Percentiles rank a stretch among this genome's conserved stretches.
Conservation (phyloP, 768 basidiomycete genomes). For the Hypsizygus marmoreus region DNA sequence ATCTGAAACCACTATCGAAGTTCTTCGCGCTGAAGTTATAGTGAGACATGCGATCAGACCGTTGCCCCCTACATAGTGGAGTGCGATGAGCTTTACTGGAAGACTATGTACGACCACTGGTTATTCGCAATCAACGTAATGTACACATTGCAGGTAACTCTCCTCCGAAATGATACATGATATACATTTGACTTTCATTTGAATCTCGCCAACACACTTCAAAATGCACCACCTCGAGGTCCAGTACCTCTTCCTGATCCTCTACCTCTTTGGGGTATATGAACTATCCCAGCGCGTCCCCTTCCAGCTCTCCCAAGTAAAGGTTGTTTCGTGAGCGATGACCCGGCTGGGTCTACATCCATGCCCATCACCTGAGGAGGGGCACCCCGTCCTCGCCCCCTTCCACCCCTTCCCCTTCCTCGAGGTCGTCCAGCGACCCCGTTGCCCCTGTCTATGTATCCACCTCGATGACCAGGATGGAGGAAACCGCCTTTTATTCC, state of each 20-base stretch:
- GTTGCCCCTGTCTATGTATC: background rate
- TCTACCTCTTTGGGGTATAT: constrained; percentile 7
- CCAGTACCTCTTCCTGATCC: background rate
- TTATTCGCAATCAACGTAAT: too few relatives aligned
- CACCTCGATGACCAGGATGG: constrained; percentile 25
- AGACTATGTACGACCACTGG: too few relatives aligned
- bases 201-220: too few relatives aligned
- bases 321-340: constrained; percentile 8
- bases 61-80: too few relatives aligned
- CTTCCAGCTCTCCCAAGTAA: constrained; percentile 15
- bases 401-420: constrained; percentile 19
- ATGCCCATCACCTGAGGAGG: constrained; percentile 7
- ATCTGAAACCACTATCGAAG: too few relatives aligned
- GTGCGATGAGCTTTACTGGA: too few relatives aligned
- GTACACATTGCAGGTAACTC: too few relatives aligned
- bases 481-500: constrained; percentile 57
- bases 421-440: constrained; percentile 10
- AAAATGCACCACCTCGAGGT: background rate
- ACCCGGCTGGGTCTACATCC: constrained; percentile 12
- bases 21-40: too few relatives aligned
- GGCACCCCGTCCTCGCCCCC: constrained; percentile 20
- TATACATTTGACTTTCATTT: background rate
- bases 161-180: background rate
- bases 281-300: constrained; percentile 17
- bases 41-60: too few relatives aligned